phyloP scores from a whole-genome alignment of 1,139 yeast genomes.

The Yamadazyma diospyri region DNA sequence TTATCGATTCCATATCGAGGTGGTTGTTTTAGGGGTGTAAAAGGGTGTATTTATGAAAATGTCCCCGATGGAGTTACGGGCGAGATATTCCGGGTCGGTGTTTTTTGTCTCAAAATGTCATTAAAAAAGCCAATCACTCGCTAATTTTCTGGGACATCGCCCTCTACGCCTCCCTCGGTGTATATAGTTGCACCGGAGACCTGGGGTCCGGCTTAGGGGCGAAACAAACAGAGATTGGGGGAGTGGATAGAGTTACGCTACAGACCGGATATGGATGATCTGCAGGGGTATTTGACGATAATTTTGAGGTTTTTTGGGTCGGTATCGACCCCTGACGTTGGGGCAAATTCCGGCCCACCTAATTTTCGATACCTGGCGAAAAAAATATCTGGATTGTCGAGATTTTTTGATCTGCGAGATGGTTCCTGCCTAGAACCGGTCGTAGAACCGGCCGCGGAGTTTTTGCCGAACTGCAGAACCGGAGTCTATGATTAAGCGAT shows the following conservation, averaged over 20 bases:
- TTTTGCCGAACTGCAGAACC: background rate
- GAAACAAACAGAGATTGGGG: background rate
- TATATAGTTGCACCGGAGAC: background rate
- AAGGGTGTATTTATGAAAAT: background rate
- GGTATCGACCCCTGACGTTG: background rate
- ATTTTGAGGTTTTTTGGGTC: background rate
- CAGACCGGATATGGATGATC: too few species aligned
- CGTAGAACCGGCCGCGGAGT: background rate
- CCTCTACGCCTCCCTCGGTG: background rate
- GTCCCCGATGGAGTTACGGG: background rate
- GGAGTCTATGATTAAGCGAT: too few species aligned
- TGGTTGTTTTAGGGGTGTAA: background rate
- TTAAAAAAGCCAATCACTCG: background rate
- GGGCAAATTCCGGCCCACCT: background rate
- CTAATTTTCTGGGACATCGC: too few species aligned
- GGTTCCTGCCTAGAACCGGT: background rate
- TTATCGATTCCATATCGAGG: conserved; percentile 6
- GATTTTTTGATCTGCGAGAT: too few species aligned
- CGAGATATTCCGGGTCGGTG: conserved; percentile 2
- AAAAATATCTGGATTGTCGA: too few species aligned
- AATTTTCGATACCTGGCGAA: background rate
- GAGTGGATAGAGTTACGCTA: too few species aligned
- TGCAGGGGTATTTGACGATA: background rate
- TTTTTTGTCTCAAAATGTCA: background rate
- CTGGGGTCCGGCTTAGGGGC: background rate